phyloP scores from a whole-genome alignment of 176 grass and related monocot species.

The Musa troglodytarum region DNA sequence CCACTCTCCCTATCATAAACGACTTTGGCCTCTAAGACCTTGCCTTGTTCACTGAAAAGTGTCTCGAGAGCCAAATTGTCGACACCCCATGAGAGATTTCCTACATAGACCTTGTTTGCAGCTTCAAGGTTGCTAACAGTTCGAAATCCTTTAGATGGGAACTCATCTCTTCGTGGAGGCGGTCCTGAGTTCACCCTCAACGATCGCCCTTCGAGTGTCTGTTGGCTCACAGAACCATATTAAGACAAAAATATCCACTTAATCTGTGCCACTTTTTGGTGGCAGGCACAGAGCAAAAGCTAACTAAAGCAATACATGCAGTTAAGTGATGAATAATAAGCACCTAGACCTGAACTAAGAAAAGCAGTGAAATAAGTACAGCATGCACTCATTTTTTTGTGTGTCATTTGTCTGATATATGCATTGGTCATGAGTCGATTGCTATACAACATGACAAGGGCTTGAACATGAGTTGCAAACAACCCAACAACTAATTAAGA shows the following conservation, averaged over 20 bases:
- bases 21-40: constrained; percentile 66
- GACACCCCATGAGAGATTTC: constrained; percentile 87
- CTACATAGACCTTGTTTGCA: constrained; percentile 62
- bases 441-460: neutral
- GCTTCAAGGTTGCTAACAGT: constrained; percentile 30
- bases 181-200: constrained; percentile 75
- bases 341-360: neutral
- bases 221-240: constrained; percentile 11
- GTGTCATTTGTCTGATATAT: neutral
- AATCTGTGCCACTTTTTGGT: neutral
- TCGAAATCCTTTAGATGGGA: constrained; percentile 39
- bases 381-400: neutral
- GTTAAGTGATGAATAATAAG: neutral
- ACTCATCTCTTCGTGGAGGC: constrained; percentile 53
- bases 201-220: constrained; percentile 72
- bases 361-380: neutral
- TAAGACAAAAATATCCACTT: neutral
- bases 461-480: neutral
- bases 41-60: constrained; percentile 79
- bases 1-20: constrained; percentile 82
- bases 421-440: too few relatives aligned
- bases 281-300: too few relatives aligned
- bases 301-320: too few relatives aligned
- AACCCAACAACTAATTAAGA: neutral
- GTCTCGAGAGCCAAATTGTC: constrained; percentile 76